Base-by-base conservation (phyloP, 371 early-diverging fungal species). In the Phascolomyces articulosus region DNA sequence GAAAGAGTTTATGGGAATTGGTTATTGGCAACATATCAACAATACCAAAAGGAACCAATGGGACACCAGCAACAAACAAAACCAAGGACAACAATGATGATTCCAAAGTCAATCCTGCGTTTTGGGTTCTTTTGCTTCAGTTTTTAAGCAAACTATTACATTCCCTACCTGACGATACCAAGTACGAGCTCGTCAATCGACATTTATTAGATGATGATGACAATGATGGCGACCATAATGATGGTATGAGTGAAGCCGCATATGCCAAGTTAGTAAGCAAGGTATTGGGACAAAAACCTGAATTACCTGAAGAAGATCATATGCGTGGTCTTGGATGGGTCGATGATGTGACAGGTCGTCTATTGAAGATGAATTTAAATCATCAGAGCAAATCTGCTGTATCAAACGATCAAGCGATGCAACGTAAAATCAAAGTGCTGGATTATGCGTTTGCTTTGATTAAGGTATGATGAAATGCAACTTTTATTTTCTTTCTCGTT, bases 271-370 rank as follows among this genome's bases (percentile, higher is more conserved):
- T 59, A 3, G 58, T 69, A 20, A 47, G 55, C 2, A 62, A 58
- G n/a, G 58, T 71, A 1, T 29, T 78, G 23, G 76, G 74, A 2
- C 24, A 51, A 16, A 41, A 54, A 13, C 83, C 83, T 9, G 63
- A 53, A n/a, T 63, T 83, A 23, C 83, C 83, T 0, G 83, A 83
- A 63, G 83, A 83, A 47, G 47, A 62, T 10, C 63, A 72, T 38
- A 44, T 83, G 58, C 68, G 77, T 58, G 83, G 83, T 0, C 56
- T 80, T 4, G 83, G 83, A 11, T 83, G 83, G 83, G 69, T 80
- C 3, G 83, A 83, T 59, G 80, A 80, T 29, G 65, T 70, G 10
- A 72, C 73, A n/a, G 69, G 75, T 13, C 61, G 72, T 48, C 31
- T 77, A 16, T 41, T 69, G 24, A 72, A 74, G 47, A 54, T 69